These are phyloP conservation scores for Raffaelea albimanens DNA, from an alignment of 2,329 filamentous ascomycete species.

Conservation along the genomic window DNA sequence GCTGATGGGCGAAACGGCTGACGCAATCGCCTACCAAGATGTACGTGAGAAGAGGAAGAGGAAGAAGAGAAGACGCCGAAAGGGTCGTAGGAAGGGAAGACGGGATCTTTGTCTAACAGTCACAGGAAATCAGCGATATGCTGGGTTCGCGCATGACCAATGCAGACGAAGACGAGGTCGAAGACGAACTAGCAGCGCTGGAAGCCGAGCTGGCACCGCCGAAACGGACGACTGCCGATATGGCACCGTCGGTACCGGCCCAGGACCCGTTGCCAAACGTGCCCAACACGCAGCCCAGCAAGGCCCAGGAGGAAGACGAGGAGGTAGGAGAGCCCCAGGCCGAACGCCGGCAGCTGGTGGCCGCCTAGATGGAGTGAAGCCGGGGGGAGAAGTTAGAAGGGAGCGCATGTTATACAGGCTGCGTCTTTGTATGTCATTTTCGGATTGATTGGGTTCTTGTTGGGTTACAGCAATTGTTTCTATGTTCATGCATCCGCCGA, in stretches of 20 bases:
- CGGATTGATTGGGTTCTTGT: too few relatives aligned
- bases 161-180: constrained; percentile 94
- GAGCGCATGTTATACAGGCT: too few relatives aligned
- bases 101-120: too few relatives aligned
- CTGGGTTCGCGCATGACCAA: constrained; percentile 81
- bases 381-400: too few relatives aligned
- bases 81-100: too few relatives aligned
- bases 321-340: constrained; percentile 4
- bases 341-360: constrained; percentile 9
- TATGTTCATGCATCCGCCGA: too few relatives aligned
- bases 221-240: constrained; percentile 6
- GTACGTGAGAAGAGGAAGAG: too few relatives aligned
- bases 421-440: too few relatives aligned
- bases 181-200: constrained; percentile 82
- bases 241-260: constrained; percentile 15
- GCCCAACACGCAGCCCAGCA: constrained; percentile 24
- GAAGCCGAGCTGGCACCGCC: constrained; percentile 45
- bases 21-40: constrained; percentile 85
- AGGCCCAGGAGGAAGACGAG: neutral
- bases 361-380: constrained; percentile 3
- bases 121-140: constrained; percentile 84
- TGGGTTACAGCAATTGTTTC: too few relatives aligned
- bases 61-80: too few relatives aligned
- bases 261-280: constrained; percentile 45
- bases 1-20: constrained; percentile 84